Conservation (phyloP, 2,329 filamentous ascomycete species). For the Stromatinia cepivora region DNA sequence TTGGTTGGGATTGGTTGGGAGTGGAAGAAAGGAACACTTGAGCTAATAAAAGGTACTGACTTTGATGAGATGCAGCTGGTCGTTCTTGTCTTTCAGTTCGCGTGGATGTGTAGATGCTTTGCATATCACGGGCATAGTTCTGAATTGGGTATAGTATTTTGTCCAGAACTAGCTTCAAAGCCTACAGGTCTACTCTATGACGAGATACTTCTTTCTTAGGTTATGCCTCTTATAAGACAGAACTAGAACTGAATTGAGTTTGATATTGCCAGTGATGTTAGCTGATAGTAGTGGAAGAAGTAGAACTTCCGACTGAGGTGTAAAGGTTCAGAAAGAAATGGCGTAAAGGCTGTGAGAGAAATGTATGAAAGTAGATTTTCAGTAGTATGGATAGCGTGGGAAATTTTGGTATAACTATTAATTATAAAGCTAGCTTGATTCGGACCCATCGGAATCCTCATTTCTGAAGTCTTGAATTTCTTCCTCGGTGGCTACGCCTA, state of each 20-base stretch:
- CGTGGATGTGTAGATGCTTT: background rate
- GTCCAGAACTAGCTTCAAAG: background rate
- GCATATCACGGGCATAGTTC: background rate
- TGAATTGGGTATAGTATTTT: background rate
- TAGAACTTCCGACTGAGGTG: background rate
- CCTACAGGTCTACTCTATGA: background rate
- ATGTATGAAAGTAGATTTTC: no score
- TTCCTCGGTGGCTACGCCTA: conserved; percentile 60
- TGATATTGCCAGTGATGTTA: background rate
- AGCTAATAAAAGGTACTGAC: background rate
- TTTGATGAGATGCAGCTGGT: background rate
- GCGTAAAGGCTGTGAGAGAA: background rate
- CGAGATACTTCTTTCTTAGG: background rate
- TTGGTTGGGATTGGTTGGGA: background rate
- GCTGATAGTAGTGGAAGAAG: background rate
- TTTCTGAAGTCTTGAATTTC: conserved; percentile 54
- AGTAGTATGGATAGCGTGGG: background rate
- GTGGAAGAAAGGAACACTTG: background rate
- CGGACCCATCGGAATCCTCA: conserved; percentile 27
- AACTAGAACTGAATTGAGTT: background rate
- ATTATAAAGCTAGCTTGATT: background rate
- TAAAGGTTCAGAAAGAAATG: background rate
- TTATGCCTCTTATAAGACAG: background rate
- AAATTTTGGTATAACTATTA: background rate
- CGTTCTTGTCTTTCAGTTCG: background rate